Conservation (phyloP, 2,329 filamentous ascomycete genomes). For the Ophiostoma perfectum region DNA sequence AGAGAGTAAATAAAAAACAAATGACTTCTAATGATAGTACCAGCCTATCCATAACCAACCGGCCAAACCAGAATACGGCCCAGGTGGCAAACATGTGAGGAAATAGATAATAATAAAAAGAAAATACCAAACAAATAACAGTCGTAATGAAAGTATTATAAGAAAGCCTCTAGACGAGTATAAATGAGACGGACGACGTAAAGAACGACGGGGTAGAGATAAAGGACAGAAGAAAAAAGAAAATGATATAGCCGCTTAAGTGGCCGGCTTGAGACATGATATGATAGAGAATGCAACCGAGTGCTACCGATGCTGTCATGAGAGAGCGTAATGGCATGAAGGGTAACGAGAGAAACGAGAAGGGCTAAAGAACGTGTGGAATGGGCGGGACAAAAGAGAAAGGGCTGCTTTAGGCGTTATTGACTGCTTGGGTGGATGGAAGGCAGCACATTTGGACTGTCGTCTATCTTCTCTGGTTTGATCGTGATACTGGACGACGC, state of each 20-base stretch:
- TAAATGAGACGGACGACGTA: too few species aligned
- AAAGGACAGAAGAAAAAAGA: too few species aligned
- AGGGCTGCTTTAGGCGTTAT: neutral
- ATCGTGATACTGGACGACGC: neutral
- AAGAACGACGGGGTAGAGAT: too few species aligned
- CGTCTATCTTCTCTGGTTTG: neutral
- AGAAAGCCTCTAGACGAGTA: too few species aligned
- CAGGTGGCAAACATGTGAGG: neutral
- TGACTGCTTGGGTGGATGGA: neutral
- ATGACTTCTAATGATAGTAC: neutral
- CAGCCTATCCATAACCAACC: neutral
- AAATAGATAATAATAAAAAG: neutral
- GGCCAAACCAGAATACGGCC: neutral
- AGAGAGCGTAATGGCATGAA: neutral
- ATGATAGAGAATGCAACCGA: too few species aligned
- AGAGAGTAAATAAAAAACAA: too few species aligned
- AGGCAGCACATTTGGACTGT: neutral
- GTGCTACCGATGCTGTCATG: too few species aligned
- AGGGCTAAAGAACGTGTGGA: neutral
- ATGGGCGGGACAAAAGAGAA: neutral
- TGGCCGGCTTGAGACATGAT: too few species aligned
- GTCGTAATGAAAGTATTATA: too few species aligned
- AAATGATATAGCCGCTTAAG: too few species aligned
- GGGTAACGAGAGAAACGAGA: neutral
- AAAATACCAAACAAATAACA: neutral